Evolutionary conservation across 768 basidiomycete species (phyloP).

Genomic region (Vishniacozyma victoriae): DNA sequence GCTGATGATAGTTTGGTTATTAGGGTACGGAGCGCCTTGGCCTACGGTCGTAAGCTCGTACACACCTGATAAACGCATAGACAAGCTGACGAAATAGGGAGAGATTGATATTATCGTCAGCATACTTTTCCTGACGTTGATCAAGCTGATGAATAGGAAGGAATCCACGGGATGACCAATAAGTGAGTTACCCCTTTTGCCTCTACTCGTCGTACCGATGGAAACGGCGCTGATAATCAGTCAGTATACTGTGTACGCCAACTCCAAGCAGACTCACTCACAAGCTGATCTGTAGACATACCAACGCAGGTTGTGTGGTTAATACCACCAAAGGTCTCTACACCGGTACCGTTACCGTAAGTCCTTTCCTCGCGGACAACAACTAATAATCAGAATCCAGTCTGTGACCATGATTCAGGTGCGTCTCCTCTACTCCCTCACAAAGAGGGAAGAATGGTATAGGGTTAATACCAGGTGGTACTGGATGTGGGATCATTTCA

Average conservation of each 20-base stretch:
- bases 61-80: background rate
- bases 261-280: background rate
- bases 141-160: conserved; percentile 24
- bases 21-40: conserved; percentile 42
- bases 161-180: conserved; percentile 32
- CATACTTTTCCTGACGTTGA: background rate
- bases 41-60: conserved; percentile 28
- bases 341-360: conserved; percentile 30
- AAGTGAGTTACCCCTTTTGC: conserved; percentile 28
- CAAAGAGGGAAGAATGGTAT: background rate
- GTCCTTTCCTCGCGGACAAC: background rate
- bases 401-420: conserved; percentile 10
- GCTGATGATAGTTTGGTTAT: conserved; percentile 36
- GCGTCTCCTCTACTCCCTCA: background rate
- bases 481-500: conserved; percentile 73
- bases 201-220: too few species aligned
- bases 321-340: conserved; percentile 27
- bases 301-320: conserved; percentile 32
- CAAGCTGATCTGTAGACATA: conserved; percentile 27
- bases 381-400: conserved; percentile 6
- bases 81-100: conserved; percentile 24
- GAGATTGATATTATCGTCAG: conserved; percentile 45
- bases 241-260: conserved; percentile 37
- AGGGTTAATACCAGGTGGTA: conserved; percentile 29
- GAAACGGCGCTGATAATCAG: too few species aligned